phyloP scores from a whole-genome alignment of 345 rosid genomes.

The Litchi chinensis region DNA sequence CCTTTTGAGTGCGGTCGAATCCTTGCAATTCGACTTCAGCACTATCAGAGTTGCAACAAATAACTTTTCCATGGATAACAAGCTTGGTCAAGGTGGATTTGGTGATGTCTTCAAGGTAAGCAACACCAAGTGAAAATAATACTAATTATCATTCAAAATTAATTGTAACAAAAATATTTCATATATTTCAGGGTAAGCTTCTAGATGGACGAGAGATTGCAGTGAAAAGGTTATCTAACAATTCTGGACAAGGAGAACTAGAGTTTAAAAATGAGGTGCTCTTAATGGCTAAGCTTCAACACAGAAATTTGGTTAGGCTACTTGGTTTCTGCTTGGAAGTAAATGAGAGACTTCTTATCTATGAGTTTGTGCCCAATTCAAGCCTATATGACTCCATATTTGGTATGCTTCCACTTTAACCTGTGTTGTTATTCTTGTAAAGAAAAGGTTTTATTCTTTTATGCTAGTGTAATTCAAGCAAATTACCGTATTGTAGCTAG shows the following conservation, averaged over 20 bases:
- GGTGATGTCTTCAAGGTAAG: too few relatives aligned
- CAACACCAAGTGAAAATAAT: too few relatives aligned
- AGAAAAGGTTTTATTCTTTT: not conserved
- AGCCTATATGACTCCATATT: conserved; percentile 49
- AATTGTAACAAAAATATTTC: too few relatives aligned
- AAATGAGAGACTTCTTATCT: conserved; percentile 48
- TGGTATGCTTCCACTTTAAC: conserved; percentile 22
- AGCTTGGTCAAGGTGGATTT: too few relatives aligned
- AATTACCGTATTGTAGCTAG: too few relatives aligned
- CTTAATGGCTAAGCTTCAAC: conserved; percentile 54
- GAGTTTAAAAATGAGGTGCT: conserved; percentile 53
- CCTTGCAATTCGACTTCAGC: too few relatives aligned
- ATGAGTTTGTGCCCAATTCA: conserved; percentile 47
- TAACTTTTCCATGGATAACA: too few relatives aligned
- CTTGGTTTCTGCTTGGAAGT: conserved; percentile 44
- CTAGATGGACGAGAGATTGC: conserved; percentile 29
- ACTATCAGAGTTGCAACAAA: too few relatives aligned
- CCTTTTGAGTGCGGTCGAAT: not conserved
- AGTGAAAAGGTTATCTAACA: conserved; percentile 39
- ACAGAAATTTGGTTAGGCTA: conserved; percentile 49
- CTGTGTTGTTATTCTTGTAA: not conserved
- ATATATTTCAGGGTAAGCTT: conserved; percentile 23
- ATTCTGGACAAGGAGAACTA: conserved; percentile 43
- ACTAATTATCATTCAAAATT: too few relatives aligned
- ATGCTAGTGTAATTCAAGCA: too few relatives aligned